Evolutionary conservation across 129 eudicot genomes (phyloP).

Genomic region (Artemisia annua): DNA sequence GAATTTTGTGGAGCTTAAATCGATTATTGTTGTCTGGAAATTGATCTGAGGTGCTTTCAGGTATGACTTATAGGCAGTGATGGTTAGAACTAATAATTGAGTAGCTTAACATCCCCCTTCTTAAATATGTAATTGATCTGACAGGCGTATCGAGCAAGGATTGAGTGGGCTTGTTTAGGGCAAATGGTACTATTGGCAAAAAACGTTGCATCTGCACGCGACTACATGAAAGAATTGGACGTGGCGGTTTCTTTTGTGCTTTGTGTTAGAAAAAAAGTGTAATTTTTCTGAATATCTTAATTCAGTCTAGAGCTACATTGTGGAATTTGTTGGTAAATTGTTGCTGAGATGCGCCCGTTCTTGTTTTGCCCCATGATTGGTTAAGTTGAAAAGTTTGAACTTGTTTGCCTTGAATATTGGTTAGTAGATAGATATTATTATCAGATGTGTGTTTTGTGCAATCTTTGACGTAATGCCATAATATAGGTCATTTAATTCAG

Average conservation of each 20-base stretch:
- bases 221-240: neutral
- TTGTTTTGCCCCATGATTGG: conserved; percentile 34
- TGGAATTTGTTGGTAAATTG: conserved; percentile 7
- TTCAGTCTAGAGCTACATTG: conserved; percentile 4
- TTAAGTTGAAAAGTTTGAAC: conserved; percentile 12
- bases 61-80: conserved; percentile 8
- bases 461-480: neutral
- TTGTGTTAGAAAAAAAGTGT: conserved; percentile 19
- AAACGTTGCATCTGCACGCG: conserved; percentile 17
- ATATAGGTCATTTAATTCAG: neutral
- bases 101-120: neutral
- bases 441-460: neutral
- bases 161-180: conserved; percentile 25
- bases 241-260: conserved; percentile 24
- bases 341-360: conserved; percentile 27
- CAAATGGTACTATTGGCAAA: conserved; percentile 16
- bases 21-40: conserved; percentile 23
- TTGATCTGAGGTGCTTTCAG: conserved; percentile 27
- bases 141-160: conserved; percentile 20
- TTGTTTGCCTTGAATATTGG: conserved; percentile 17
- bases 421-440: neutral
- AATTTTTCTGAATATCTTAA: conserved; percentile 27
- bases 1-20: conserved; percentile 19
- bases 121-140: conserved; percentile 12
- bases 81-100: conserved; percentile 4